Conservation (phyloP, 257 asterid genomes). For the Thymus mandschuricus region DNA sequence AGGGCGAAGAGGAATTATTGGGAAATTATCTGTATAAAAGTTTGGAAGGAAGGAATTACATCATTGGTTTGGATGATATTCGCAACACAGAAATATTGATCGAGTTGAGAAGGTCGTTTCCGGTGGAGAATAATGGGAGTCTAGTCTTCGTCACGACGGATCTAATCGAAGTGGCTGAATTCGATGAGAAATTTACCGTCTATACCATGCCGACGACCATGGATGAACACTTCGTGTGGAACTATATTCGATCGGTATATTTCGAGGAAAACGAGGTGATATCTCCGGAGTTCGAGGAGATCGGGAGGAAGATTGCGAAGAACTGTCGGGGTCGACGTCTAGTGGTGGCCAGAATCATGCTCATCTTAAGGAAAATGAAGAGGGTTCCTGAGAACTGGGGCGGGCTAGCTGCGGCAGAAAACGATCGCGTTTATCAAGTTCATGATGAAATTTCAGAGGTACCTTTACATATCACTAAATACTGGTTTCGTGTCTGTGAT, state of each 20-base stretch:
- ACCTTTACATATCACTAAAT: neutral
- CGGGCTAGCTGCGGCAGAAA: neutral
- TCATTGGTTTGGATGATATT: conserved; percentile 25
- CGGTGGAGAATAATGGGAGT: no score
- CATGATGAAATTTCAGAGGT: conserved; percentile 2
- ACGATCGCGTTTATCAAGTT: neutral
- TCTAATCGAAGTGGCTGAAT: neutral
- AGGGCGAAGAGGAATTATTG: neutral
- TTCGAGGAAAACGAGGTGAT: neutral
- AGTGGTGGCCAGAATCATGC: conserved; percentile 11
- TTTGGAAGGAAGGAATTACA: neutral
- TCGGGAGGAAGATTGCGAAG: conserved; percentile 24
- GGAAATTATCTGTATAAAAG: no score
- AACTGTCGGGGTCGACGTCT: conserved; percentile 38
- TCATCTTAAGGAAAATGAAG: neutral
- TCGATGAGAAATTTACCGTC: neutral
- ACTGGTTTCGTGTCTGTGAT: no score
- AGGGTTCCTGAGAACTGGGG: conserved; percentile 14
- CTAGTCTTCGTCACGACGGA: neutral
- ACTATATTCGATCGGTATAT: neutral
- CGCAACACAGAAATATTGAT: neutral
- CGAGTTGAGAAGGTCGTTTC: no score
- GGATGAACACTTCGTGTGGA: conserved; percentile 7
- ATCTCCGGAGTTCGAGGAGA: neutral
- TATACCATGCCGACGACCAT: neutral